Base-by-base conservation (phyloP, 805 yeast species). In the Myxozyma kluyveri region DNA sequence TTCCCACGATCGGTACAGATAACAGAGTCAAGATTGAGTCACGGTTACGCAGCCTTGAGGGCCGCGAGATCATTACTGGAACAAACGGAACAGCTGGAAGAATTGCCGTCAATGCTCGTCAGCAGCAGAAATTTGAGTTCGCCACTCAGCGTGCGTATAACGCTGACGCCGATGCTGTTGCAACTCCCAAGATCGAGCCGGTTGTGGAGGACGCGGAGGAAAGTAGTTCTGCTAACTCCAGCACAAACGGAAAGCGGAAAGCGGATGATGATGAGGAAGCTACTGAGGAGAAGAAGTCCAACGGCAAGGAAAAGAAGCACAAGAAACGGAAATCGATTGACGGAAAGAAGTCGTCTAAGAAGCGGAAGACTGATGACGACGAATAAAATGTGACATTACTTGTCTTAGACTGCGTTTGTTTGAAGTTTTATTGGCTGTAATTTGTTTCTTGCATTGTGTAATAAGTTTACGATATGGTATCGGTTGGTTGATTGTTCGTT, bases 11-110 rank as follows among this genome's bases (percentile, higher is more conserved):
- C 66, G 99, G 99, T 67, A 77, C 88, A 63, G 85, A 83, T 62
- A 91, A 86, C 62, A 84, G 99, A 75, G 82, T 88, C 62, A 89
- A 88, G 78, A 91, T 93, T 65, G 99, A 93, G 75, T 79, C 88
- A 54, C 85, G 99, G 76, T 81, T 93, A 65, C 87, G 96, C 69
- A 87, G 90, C 55, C 78, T 93, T 63, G 99, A 93, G 75, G 99
- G 99, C 63, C 88, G 96, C 73, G 98, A 93, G 71, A 74, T 90
- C 69, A n/a, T n/a, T 6, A 7, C 19, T 12, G 17, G 5, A 22
- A 22, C 12, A 35, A 35, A 7, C 17, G 39, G 7, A 35, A 84
- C 96, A 76, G 27, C 42, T 10, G 33, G 83, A 95, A 32, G 57
- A 67, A 50, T 81, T n/a, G 59, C 95, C 50, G 82, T 88, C 61